Evolutionary conservation across 495 filamentous ascomycete genomes (phyloP).

Genomic region (Venustampulla echinocandica): DNA sequence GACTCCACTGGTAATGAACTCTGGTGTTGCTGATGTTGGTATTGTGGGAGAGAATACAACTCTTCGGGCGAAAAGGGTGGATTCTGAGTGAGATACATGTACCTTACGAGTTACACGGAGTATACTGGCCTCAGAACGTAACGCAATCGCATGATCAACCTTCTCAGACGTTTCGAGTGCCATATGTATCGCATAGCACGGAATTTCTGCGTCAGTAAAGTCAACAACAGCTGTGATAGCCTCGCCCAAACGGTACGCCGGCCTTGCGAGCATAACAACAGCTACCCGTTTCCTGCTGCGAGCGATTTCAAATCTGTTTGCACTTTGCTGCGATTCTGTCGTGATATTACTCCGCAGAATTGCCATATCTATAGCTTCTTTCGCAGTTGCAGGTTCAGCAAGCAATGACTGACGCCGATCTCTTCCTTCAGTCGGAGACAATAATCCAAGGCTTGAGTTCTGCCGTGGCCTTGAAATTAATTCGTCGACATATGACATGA

Average conservation of each 20-base stretch:
- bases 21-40: conserved; percentile 71
- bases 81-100: conserved; percentile 66
- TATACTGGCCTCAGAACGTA: conserved; percentile 78
- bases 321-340: conserved; percentile 49
- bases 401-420: conserved; percentile 45
- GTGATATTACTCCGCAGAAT: conserved; percentile 69
- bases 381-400: conserved; percentile 49
- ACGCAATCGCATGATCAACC: conserved; percentile 65
- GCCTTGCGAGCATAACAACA: conserved; percentile 79
- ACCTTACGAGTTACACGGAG: conserved; percentile 75
- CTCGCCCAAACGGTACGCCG: conserved; percentile 86
- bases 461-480: conserved; percentile 58
- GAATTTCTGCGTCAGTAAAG: conserved; percentile 62
- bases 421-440: conserved; percentile 52
- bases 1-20: conserved; percentile 81
- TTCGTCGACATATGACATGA: conserved; percentile 70
- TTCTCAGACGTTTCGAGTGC: conserved; percentile 72
- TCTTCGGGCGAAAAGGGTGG: conserved; percentile 68
- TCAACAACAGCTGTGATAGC: conserved; percentile 74
- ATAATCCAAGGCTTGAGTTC: conserved; percentile 49
- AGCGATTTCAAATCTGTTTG: conserved; percentile 90
- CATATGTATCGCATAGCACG: conserved; percentile 70
- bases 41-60: conserved; percentile 74
- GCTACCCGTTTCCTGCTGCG: conserved; percentile 79
- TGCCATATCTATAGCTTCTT: conserved; percentile 84